Percentiles rank a stretch among this genome's conserved stretches.
Conservation (phyloP, 108 stramenopile species). For the Skeletonema grethae region DNA sequence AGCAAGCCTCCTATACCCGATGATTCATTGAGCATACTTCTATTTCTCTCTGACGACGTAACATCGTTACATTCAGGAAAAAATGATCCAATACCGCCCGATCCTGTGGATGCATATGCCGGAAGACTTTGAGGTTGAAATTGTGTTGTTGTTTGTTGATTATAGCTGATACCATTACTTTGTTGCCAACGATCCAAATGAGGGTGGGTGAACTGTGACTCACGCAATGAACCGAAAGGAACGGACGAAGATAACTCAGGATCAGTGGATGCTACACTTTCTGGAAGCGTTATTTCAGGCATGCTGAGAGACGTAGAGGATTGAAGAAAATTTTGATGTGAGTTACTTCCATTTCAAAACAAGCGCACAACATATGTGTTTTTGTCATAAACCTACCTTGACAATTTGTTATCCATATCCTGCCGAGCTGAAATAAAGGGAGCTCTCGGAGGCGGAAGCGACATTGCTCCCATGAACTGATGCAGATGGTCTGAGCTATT, state of each 20-base stretch:
- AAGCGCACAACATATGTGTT: not conserved
- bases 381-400: slow-evolving; percentile 11
- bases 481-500: slow-evolving; percentile 3
- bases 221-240: slow-evolving; percentile 38
- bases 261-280: slow-evolving; percentile 24
- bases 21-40: not conserved
- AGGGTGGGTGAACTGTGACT: slow-evolving; percentile 33
- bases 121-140: slow-evolving; percentile 39
- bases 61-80: not conserved
- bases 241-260: slow-evolving; percentile 10
- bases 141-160: not conserved
- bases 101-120: not conserved
- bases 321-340: not conserved
- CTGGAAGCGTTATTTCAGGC: slow-evolving; percentile 41
- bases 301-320: slow-evolving; percentile 16
- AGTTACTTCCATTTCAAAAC: not conserved
- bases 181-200: slow-evolving; percentile 16
- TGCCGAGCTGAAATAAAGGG: slow-evolving; percentile 35
- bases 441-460: slow-evolving; percentile 44
- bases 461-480: slow-evolving; percentile 34
- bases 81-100: slow-evolving; percentile 13
- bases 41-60: not conserved
- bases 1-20: slow-evolving; percentile 24
- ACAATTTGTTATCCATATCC: slow-evolving; percentile 23
- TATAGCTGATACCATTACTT: not conserved